phyloP scores from a whole-genome alignment of 305 asterid species.

The Rubia occidens region DNA sequence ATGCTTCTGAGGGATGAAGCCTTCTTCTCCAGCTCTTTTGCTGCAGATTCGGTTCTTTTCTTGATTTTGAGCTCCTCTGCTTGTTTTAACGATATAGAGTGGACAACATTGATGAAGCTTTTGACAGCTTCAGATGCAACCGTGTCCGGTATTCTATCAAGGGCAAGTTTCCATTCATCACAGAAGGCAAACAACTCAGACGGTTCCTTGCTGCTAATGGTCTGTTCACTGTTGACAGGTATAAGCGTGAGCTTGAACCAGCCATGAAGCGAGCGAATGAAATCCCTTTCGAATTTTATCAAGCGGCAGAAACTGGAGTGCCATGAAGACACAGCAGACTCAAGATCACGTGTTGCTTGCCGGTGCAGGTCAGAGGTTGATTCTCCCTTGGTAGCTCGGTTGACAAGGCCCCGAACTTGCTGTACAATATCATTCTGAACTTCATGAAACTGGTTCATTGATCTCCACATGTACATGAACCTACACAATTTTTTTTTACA shows the following conservation, averaged over 20 bases:
- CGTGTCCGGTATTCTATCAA: constrained; percentile 76
- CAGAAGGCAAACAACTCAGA: constrained; percentile 50
- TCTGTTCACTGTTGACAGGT: constrained; percentile 41
- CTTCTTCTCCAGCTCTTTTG: constrained; percentile 87
- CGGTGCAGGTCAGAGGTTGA: constrained; percentile 81
- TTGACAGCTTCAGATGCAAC: constrained; percentile 95
- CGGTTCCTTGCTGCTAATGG: constrained; percentile 25
- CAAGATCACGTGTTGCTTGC: constrained; percentile 89
- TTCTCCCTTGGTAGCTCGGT: constrained; percentile 42
- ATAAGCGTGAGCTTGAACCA: constrained; percentile 85
- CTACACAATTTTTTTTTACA: constrained; percentile 35
- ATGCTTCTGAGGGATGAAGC: constrained; percentile 64
- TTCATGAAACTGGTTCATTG: constrained; percentile 82
- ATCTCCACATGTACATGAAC: constrained; percentile 99
- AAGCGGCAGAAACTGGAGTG: constrained; percentile 78
- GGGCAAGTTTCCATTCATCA: constrained; percentile 90
- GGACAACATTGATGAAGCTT: constrained; percentile 81
- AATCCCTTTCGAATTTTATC: constrained; percentile 66
- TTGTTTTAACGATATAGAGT: constrained; percentile 64
- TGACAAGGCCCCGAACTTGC: constrained; percentile 89
- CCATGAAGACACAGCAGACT: constrained; percentile 80
- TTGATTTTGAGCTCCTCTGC: constrained; percentile 72
- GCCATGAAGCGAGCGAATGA: constrained; percentile 60
- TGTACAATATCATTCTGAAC: constrained; percentile 79
- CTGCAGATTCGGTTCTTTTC: constrained; percentile 53